A percentile compares a stretch with the other conserved stretches of the same genome.
Evolutionary conservation across 2,329 filamentous ascomycete genomes (phyloP).

Genomic region (Diaporthe ilicicola): DNA sequence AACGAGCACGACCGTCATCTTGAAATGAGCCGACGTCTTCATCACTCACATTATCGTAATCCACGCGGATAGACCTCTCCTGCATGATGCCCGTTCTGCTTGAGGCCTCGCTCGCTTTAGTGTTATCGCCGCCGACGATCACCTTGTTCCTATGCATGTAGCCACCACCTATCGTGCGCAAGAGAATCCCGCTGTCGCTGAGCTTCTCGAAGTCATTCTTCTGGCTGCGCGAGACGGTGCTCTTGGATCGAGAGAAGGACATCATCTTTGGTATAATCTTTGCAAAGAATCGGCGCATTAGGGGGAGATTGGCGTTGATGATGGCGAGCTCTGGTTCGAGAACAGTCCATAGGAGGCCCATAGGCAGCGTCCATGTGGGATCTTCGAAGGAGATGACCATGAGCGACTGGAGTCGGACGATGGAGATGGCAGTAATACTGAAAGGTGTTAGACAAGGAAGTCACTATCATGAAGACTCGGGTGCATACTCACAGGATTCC

Average conservation of each 20-base stretch:
- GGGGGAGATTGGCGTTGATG: neutral
- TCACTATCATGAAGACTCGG: fast-evolving
- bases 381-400: slow-evolving; percentile 21
- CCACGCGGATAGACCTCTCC: slow-evolving; percentile 6
- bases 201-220: neutral
- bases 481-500: neutral
- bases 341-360: slow-evolving; percentile 26
- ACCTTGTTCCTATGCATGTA: neutral
- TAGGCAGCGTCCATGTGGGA: slow-evolving; percentile 17
- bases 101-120: neutral
- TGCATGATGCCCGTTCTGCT: neutral
- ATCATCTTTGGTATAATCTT: neutral
- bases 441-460: neutral
- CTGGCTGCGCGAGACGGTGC: neutral
- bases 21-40: neutral
- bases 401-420: slow-evolving; percentile 18
- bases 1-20: neutral
- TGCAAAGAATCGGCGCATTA: slow-evolving; percentile 6
- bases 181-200: neutral
- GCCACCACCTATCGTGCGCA: neutral
- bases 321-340: slow-evolving; percentile 26
- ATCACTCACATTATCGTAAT: neutral
- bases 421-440: slow-evolving; percentile 13
- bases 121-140: neutral
- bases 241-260: neutral